Conservation (phyloP, 495 filamentous ascomycete genomes). For the Pseudoneurospora amorphoporcata region DNA sequence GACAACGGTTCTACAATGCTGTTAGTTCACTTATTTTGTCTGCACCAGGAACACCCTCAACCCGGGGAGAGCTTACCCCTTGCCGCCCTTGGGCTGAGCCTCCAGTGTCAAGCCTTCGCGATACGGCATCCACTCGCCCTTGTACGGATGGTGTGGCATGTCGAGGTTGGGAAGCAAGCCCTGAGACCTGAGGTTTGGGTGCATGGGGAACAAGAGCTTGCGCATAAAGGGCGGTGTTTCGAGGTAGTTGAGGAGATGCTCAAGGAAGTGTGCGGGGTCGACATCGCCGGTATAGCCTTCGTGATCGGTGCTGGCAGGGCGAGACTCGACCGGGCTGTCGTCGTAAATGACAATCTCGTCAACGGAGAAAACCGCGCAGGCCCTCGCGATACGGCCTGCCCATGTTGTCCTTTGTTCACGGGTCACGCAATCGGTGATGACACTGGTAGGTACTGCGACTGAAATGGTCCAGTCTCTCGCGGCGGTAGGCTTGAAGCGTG, state of each 20-base stretch:
- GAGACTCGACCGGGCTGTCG: constrained; percentile 38
- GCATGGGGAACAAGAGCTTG: constrained; percentile 54
- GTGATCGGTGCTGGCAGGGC: constrained; percentile 29
- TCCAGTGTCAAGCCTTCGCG: constrained; percentile 57
- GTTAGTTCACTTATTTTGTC: neutral
- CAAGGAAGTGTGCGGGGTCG: constrained; percentile 60
- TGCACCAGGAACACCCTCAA: neutral
- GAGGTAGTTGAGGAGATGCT: constrained; percentile 61
- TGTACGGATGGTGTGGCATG: constrained; percentile 64
- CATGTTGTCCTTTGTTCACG: constrained; percentile 56
- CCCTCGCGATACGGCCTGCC: constrained; percentile 60
- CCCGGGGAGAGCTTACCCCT: constrained; percentile 16
- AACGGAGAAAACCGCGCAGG: constrained; percentile 62
- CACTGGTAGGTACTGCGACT: constrained; percentile 36
- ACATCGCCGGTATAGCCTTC: constrained; percentile 50
- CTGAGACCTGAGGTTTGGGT: constrained; percentile 55
- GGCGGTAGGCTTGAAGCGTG: constrained; percentile 24
- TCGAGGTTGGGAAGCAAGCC: constrained; percentile 60
- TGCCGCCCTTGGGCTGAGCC: constrained; percentile 21
- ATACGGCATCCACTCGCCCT: constrained; percentile 56
- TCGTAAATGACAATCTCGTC: constrained; percentile 71
- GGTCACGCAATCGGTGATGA: constrained; percentile 36
- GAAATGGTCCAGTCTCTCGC: constrained; percentile 39
- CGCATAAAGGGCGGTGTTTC: constrained; percentile 69
- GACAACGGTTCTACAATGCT: constrained; percentile 36